Percentiles rank a stretch among this genome's conserved stretches.
Evolutionary conservation across 2,329 filamentous ascomycete species (phyloP).

Genomic region (Dichotomopilus funicola): DNA sequence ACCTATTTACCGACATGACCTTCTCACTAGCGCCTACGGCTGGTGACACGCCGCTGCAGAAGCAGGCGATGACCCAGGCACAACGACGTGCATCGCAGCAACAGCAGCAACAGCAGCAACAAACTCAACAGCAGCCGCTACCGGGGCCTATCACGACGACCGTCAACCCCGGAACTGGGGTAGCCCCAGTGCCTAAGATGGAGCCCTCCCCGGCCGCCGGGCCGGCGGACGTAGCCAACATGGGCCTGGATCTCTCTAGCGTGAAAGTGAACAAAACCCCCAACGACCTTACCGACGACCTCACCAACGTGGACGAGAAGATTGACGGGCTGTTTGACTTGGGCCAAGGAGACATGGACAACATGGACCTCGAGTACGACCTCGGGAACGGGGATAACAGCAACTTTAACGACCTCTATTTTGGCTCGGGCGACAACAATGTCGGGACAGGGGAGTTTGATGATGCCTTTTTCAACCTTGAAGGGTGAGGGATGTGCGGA

Average conservation of each 20-base stretch:
- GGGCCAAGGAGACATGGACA: conserved; percentile 34
- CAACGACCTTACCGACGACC: background rate
- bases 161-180: conserved; percentile 5
- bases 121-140: background rate
- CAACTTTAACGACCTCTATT: conserved; percentile 47
- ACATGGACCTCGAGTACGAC: conserved; percentile 35
- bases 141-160: too few relatives aligned
- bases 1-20: conserved; percentile 51
- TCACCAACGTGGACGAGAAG: conserved; percentile 26
- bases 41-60: conserved; percentile 24
- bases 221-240: conserved; percentile 10
- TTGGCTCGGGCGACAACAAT: conserved; percentile 38
- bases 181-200: background rate
- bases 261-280: background rate
- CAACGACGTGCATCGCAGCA: conserved; percentile 16
- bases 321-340: conserved; percentile 45
- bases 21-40: conserved; percentile 45
- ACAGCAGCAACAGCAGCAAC: conserved; percentile 17
- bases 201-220: background rate
- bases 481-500: conserved; percentile 1
- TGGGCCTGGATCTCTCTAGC: conserved; percentile 6
- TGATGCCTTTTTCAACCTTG: conserved; percentile 37
- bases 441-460: conserved; percentile 41
- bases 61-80: conserved; percentile 16
- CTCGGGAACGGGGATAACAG: conserved; percentile 33